Base-by-base conservation (phyloP, 495 filamentous ascomycete genomes). In the Emericellopsis terricola region DNA sequence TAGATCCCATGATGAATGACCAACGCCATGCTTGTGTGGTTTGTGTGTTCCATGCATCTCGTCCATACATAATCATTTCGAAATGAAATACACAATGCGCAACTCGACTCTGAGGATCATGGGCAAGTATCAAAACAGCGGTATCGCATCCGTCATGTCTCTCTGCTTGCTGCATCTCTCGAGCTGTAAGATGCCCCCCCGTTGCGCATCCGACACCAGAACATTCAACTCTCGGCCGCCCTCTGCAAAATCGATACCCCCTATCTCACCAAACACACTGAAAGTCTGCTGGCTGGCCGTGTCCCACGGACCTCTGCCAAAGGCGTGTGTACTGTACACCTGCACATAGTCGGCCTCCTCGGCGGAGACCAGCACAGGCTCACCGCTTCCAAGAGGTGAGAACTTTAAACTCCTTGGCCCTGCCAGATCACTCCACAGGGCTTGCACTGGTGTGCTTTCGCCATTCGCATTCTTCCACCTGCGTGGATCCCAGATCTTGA, bases 401-500 rank as follows among this genome's bases (percentile, higher is more conserved):
- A 87, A 96, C 4, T 69, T 69, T 27, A 96, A 51, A 15, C 72
- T 76, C 11, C 87, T 70, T 31, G 79, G 80, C 4, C 80, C 78
- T 1, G 80, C 76, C 55, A 89, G 75, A 34, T 81, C 72, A n/a
- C 76, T 70, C 13, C 72, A 62, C 20, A 94, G 60, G 6, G 68
- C 69, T 36, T 64, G 60, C 4, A 93, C 53, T 1, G 71, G 60
- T 1, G 38, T 41, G 5, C 52, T 48, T 15, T 37, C 33, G 18
- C 70, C 64, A 9, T 51, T 55, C 27, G 38, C 51, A 28, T 66
- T 48, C 10, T 54, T 63, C 76, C 76, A 81, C 30, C 66, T 76
- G 15, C 87, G 71, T 3, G 80, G 76, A 48, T 96, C 87, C 72
- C 76, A 94, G 42, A 96, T 78, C 34, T 78, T 74, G 41, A 87